Evolutionary conservation across 2,329 filamentous ascomycete species (phyloP).

Genomic region (Hypocrella siamensis): DNA sequence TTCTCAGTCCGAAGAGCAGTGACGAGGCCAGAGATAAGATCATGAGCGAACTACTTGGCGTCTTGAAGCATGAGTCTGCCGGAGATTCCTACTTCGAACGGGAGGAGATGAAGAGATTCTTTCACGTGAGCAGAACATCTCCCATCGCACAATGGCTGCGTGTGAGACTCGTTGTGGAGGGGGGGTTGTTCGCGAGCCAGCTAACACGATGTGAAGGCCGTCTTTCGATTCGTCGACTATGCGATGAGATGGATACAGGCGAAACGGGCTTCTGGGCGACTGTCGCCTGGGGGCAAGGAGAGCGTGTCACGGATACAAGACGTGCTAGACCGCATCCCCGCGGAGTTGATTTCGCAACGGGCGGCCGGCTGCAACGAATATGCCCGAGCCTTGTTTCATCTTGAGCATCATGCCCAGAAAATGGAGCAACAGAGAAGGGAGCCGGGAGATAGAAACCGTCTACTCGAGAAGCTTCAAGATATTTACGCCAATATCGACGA

Average conservation of each 20-base stretch:
- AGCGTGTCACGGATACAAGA: conserved; percentile 32
- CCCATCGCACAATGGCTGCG: no score
- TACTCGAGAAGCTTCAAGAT: conserved; percentile 69
- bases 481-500: conserved; percentile 98
- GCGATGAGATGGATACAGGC: conserved; percentile 78
- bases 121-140: conserved; percentile 70
- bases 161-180: no score
- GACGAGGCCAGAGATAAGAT: conserved; percentile 49
- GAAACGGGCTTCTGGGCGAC: conserved; percentile 28
- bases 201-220: conserved; percentile 36
- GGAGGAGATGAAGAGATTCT: conserved; percentile 71
- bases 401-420: conserved; percentile 70
- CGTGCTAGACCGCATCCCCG: conserved; percentile 49
- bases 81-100: conserved; percentile 41
- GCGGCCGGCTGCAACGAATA: conserved; percentile 93
- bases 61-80: conserved; percentile 48
- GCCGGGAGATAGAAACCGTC: conserved; percentile 39
- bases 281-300: conserved; percentile 26
- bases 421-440: conserved; percentile 28
- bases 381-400: conserved; percentile 79
- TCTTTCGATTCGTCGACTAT: conserved; percentile 86
- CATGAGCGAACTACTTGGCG: conserved; percentile 54
- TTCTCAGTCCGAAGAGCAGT: conserved; percentile 51
- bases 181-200: no score
- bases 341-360: conserved; percentile 58